Evolutionary conservation across 345 rosid species (phyloP), one percentile per base, ranked within the genome.

Genomic region (Aethionema arabicum): DNA sequence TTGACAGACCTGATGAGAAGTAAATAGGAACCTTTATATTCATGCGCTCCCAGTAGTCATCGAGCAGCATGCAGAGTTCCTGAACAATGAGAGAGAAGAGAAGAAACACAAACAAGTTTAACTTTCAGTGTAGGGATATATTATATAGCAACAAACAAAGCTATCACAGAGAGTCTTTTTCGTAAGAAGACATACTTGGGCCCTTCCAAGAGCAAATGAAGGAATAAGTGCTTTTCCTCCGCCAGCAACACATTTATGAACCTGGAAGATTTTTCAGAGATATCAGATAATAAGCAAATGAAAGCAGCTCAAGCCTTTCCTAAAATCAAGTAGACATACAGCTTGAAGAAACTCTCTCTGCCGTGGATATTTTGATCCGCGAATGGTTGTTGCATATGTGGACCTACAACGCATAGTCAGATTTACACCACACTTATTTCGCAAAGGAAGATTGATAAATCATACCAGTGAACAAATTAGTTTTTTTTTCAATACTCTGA

Each of bases 171-270:
- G 30, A 55, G 44, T 9, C 4, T 21, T 31, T 9, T 37, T 36
- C 31, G 57, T 43, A 14, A 58, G 11, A 46, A 59, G 65, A n/a
- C 16, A 16, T 33, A 92, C 96, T 96, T 93, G 99, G 56, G 99
- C 99, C 75, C 99, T 84, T 79, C 96, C 99, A 30, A 93, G 80
- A 38, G 99, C 97, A 79, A 93, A 93, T 64, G 99, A 84, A 46
- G 99, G 97, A 68, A 93, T 90, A 32, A 93, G 85, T 43, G 87
- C 99, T 77, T 93, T 93, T 65, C 99, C 99, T 72, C 96, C 99
- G 27, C 77, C 87, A 59, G 88, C 85, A 63, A 93, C 81, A 68
- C 99, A 90, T 56, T 83, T 78, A 70, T 93, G 99, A 74, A 87
- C 97, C 99, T 92, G 59, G 36, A 59, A 59, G 36, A 39, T 30